Percentiles rank a stretch among this genome's conserved stretches.
These are phyloP conservation scores for Cyclotella choctawhatcheeana DNA, from an alignment of 108 stramenopile species.

Conservation along the genomic window DNA sequence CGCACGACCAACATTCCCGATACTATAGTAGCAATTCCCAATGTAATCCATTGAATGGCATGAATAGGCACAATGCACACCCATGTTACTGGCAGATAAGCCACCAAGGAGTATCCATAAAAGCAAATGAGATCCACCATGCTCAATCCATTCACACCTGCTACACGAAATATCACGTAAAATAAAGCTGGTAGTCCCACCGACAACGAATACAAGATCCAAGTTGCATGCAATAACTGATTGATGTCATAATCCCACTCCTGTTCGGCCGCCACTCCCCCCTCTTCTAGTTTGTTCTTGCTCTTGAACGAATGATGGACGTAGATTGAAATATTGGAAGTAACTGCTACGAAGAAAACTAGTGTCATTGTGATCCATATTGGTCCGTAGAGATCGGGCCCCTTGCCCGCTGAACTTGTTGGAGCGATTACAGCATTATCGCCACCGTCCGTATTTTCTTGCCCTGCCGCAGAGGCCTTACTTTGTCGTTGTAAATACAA, in stretches of 20 bases:
- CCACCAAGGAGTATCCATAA: slow-evolving; percentile 84
- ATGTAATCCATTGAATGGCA: slow-evolving; percentile 60
- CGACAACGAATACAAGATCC: slow-evolving; percentile 58
- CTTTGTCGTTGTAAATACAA: slow-evolving; percentile 13
- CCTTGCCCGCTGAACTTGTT: slow-evolving; percentile 44
- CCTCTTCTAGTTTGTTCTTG: slow-evolving; percentile 20
- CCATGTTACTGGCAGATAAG: slow-evolving; percentile 68
- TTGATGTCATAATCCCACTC: slow-evolving; percentile 85
- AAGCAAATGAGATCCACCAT: slow-evolving; percentile 72
- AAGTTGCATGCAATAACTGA: slow-evolving; percentile 70
- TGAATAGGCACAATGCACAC: slow-evolving; percentile 62
- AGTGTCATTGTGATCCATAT: slow-evolving; percentile 86
- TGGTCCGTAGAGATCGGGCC: slow-evolving; percentile 88
- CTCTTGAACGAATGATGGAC: slow-evolving; percentile 36
- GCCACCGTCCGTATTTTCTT: slow-evolving; percentile 1
- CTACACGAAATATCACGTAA: slow-evolving; percentile 59
- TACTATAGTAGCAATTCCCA: slow-evolving; percentile 56
- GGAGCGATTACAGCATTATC: background rate
- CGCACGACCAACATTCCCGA: slow-evolving; percentile 71
- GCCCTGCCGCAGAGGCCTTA: background rate
- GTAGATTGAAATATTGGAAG: slow-evolving; percentile 58
- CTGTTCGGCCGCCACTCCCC: slow-evolving; percentile 51
- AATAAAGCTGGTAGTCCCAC: slow-evolving; percentile 60
- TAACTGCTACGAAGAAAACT: slow-evolving; percentile 78
- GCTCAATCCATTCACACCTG: slow-evolving; percentile 48